Percentiles rank a stretch among this genome's conserved stretches.
Evolutionary conservation across 2,329 filamentous ascomycete genomes (phyloP).

Genomic region (Pyrenophora teres): DNA sequence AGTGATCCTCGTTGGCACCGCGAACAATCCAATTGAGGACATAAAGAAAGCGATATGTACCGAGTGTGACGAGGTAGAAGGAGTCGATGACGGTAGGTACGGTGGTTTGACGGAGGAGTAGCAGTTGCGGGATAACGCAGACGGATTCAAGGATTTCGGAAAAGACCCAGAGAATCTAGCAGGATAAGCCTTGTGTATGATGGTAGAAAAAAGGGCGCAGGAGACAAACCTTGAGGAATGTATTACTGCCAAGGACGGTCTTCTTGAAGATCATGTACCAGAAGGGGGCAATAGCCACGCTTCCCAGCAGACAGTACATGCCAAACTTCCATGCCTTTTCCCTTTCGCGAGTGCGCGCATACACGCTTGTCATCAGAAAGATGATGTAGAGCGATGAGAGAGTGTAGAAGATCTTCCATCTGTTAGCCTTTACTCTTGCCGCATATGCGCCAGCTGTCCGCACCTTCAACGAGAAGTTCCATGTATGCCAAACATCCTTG

Average conservation of each 20-base stretch:
- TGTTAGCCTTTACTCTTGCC: slow-evolving; percentile 15
- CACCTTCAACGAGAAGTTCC: slow-evolving; percentile 76
- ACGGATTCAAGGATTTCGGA: slow-evolving; percentile 91
- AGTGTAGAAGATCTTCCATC: slow-evolving; percentile 75
- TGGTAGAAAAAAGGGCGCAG: too few species aligned
- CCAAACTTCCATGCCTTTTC: slow-evolving; percentile 95
- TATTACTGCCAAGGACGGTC: slow-evolving; percentile 48
- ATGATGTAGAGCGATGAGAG: slow-evolving; percentile 83
- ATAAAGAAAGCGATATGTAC: slow-evolving; percentile 86
- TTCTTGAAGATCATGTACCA: slow-evolving; percentile 69
- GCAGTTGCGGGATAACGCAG: slow-evolving; percentile 86
- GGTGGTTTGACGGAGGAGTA: slow-evolving; percentile 90
- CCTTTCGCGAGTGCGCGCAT: slow-evolving; percentile 82
- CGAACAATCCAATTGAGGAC: slow-evolving; percentile 88
- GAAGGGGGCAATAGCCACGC: slow-evolving; percentile 71
- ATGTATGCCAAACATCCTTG: slow-evolving; percentile 40
- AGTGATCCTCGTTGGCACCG: slow-evolving; percentile 59
- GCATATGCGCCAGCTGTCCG: not conserved
- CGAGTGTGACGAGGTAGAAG: slow-evolving; percentile 89
- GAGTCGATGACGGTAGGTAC: slow-evolving; percentile 96
- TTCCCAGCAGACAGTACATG: slow-evolving; percentile 67
- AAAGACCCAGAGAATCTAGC: slow-evolving; percentile 80
- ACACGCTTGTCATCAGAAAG: slow-evolving; percentile 83
- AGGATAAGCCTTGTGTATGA: not conserved
- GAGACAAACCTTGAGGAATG: slow-evolving; percentile 49